Evolutionary conservation across 2,329 filamentous ascomycete species (phyloP), one percentile per base, ranked within the genome.

Genomic region (Trichoderma polysporum): DNA sequence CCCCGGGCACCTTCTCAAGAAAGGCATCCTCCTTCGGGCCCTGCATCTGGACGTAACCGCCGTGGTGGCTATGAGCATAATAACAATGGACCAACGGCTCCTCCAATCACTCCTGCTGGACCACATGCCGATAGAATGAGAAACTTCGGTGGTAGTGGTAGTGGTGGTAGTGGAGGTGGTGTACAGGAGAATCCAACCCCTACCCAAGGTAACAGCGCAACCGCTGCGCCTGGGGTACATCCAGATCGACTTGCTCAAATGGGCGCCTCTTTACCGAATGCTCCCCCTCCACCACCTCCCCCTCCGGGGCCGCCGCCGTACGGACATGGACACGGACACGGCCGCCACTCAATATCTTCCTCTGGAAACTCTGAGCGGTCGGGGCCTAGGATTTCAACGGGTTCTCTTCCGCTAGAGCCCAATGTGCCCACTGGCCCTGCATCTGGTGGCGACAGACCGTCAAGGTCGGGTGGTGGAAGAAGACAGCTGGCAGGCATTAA

Each of bases 401-500:
- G 70, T 27, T 69, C 73, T 19, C 71, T 74, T n/a, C 70, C 66
- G 3, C 56, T 68, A 22, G 78, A 79, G 3, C 58, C 68, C 3
- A 71, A 69, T 19, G 76, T 78, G 5, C 78, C 77, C 1, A 79
- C 80, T 7, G 78, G 77, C 0, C 78, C 78, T 15, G 76, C 78
- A n/a, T 77, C 78, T 29, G 70, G 73, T 9, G 74, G 74, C 22
- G 80, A 83, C 31, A 76, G 81, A 33, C 67, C 71, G 29, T 64
- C 61, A 12, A 71, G 75, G 41, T 73, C 73, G 31, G 77, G 70
- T 71, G 81, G 83, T 33, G 79, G 82, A 19, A 79, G 82, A 67
- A 80, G 86, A 66, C 85, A 89, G 71, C 78, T 90, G 33, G 83
- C 83, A 13, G 84, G 85, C 53, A 89, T 90, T 68, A 87, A 88